Evolutionary conservation across 176 grass and related monocot species (phyloP).

Genomic region (Cenchrus purpureus): DNA sequence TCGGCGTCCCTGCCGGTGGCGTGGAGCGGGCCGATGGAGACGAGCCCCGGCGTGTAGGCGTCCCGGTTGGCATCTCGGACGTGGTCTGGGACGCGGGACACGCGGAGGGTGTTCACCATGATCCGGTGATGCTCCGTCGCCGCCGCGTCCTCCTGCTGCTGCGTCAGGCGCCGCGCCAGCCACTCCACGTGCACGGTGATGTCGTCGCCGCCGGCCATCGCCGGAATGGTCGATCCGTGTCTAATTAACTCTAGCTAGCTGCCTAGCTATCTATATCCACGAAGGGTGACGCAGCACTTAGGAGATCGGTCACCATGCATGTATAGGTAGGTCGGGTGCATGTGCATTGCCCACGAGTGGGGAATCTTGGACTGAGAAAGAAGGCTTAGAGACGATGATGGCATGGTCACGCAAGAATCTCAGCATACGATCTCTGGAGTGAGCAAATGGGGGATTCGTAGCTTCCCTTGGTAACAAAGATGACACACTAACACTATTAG

Average conservation of each 20-base stretch:
- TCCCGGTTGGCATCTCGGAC: constrained; percentile 10
- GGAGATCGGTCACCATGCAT: neutral
- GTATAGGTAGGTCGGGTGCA: neutral
- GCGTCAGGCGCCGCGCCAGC: constrained; percentile 41
- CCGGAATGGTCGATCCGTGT: neutral
- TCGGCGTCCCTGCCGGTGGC: neutral
- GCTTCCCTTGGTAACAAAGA: constrained; percentile 34
- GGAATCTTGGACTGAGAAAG: neutral
- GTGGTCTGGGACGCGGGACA: constrained; percentile 45
- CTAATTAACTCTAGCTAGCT: no score
- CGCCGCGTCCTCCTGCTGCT: constrained; percentile 36
- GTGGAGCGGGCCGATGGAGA: constrained; percentile 62
- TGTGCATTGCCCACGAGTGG: no score
- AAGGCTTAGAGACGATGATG: neutral
- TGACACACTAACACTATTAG: neutral
- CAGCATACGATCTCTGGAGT: constrained; percentile 19
- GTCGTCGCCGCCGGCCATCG: neutral
- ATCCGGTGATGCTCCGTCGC: constrained; percentile 35
- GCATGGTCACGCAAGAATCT: constrained; percentile 41
- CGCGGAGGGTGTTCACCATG: constrained; percentile 1
- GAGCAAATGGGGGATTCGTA: neutral
- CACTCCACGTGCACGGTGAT: constrained; percentile 45
- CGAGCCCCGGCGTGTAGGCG: constrained; percentile 50
- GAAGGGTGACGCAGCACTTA: neutral
- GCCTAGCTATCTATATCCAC: no score